Conservation (phyloP, 306 rosid genomes). For the Trifolium fragiferum region DNA sequence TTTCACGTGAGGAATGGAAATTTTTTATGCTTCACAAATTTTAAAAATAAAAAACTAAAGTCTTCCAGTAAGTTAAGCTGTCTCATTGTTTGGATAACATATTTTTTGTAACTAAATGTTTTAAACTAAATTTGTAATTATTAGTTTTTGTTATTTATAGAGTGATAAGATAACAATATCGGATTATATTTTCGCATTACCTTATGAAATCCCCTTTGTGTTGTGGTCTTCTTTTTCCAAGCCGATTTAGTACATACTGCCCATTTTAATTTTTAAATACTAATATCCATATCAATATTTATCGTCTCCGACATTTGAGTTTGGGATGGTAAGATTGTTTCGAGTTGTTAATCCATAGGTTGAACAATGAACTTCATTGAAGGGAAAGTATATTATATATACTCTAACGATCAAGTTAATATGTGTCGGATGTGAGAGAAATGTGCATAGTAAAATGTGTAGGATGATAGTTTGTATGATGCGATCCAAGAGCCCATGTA, state of each 20-base stretch:
- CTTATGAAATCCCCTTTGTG: neutral
- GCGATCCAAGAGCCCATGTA: no score
- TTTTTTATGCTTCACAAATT: neutral
- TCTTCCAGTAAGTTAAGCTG: neutral
- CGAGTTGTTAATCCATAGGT: no score
- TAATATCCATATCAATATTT: no score
- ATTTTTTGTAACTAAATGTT: neutral
- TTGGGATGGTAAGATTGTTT: no score
- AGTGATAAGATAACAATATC: neutral
- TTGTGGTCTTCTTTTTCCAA: neutral
- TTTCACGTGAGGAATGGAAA: conserved; percentile 41
- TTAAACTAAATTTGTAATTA: neutral
- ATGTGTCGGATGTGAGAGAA: no score
- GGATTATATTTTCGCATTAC: neutral
- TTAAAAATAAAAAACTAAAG: neutral
- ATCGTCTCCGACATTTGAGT: no score
- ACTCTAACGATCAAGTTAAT: no score
- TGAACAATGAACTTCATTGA: no score
- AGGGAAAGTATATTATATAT: no score
- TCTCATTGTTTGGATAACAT: conserved; percentile 14
- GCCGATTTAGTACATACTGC: neutral
- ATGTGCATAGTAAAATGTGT: no score
- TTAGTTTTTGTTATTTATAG: neutral
- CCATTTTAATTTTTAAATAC: no score
- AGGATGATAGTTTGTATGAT: no score